Evolutionary conservation across 2,329 filamentous ascomycete genomes (phyloP).

Genomic region (Cladosporium austrohemisphaericum): DNA sequence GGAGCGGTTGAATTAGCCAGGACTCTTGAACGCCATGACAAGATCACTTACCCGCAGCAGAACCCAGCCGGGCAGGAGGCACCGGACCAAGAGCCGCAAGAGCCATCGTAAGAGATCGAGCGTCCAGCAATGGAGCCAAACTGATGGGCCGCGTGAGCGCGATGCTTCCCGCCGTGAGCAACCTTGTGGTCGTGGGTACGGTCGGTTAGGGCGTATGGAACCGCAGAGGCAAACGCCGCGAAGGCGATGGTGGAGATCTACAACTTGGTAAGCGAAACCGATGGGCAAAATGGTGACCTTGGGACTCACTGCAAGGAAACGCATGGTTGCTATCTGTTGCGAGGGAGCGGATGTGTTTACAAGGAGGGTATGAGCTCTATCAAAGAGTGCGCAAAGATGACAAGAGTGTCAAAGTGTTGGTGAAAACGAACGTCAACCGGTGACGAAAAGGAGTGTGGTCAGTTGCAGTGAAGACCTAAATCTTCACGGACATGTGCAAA

Average conservation of each 20-base stretch:
- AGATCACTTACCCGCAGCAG: slow-evolving; percentile 20
- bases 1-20: too few relatives aligned
- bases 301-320: not conserved
- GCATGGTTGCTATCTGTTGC: not conserved
- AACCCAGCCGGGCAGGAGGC: slow-evolving; percentile 18
- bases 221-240: slow-evolving; percentile 19
- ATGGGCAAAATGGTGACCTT: not conserved
- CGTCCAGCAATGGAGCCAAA: slow-evolving; percentile 12
- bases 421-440: not conserved
- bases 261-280: not conserved
- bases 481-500: not conserved
- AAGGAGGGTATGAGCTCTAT: not conserved
- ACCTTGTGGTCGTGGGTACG: not conserved
- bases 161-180: slow-evolving; percentile 8
- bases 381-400: not conserved
- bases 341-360: not conserved
- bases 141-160: slow-evolving; percentile 13
- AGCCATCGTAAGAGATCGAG: slow-evolving; percentile 18
- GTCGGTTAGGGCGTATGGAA: slow-evolving; percentile 17
- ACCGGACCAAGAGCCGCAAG: slow-evolving; percentile 21
- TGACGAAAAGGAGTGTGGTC: not conserved
- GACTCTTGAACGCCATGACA: not conserved
- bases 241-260: slow-evolving; percentile 17
- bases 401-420: not conserved
- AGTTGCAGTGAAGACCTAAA: not conserved